Conservation (phyloP, 495 filamentous ascomycete genomes). For the Viridothelium virens region DNA sequence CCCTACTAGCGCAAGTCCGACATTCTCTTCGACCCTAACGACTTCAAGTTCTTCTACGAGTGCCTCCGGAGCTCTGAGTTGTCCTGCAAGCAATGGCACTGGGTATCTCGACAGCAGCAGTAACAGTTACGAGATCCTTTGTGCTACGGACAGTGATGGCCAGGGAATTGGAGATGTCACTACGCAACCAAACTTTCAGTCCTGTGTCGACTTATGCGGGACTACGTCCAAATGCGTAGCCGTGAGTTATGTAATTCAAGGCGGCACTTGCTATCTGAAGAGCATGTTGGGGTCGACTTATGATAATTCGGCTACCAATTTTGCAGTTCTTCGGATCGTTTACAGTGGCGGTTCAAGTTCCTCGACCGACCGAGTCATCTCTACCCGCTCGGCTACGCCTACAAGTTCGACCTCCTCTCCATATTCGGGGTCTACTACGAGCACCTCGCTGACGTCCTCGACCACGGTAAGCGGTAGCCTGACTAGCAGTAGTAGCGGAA, state of each 20-base stretch:
- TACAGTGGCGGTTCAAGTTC: background rate
- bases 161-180: background rate
- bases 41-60: background rate
- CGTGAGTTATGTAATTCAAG: background rate
- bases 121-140: background rate
- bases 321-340: background rate
- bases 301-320: background rate
- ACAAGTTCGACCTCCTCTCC: background rate
- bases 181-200: background rate
- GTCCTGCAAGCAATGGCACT: constrained; percentile 8
- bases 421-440: background rate
- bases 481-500: background rate
- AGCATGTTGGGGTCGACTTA: background rate
- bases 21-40: background rate
- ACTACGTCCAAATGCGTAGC: background rate
- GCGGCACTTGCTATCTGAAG: background rate
- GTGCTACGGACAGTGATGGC: background rate
- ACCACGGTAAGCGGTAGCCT: background rate
- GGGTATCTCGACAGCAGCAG: background rate
- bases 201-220: constrained; percentile 1
- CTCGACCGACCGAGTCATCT: background rate
- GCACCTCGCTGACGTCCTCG: background rate
- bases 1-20: background rate
- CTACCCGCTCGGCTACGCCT: background rate
- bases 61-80: background rate